Conservation (phyloP, 176 grass and related monocot genomes). For the Aegilops speltoides region DNA sequence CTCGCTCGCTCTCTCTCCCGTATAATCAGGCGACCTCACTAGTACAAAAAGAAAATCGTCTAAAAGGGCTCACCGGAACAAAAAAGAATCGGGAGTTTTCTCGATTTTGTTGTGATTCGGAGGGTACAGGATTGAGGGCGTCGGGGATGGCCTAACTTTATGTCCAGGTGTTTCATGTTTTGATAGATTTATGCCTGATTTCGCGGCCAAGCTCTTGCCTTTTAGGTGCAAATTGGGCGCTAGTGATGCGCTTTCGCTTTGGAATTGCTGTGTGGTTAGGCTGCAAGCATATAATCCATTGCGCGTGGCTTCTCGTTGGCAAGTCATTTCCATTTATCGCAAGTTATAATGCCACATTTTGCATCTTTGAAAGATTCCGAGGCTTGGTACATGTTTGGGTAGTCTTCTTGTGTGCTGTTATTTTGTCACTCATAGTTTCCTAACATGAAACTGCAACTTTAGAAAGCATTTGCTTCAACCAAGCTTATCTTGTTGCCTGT, state of each 20-base stretch:
- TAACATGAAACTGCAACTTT: background rate
- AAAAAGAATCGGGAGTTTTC: background rate
- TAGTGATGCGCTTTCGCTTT: background rate
- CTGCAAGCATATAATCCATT: background rate
- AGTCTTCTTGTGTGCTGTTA: background rate
- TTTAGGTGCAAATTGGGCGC: background rate
- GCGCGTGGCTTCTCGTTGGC: background rate
- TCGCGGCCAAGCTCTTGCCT: slow-evolving; percentile 4
- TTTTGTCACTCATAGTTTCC: background rate
- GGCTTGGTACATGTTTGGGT: background rate
- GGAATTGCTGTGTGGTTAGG: background rate
- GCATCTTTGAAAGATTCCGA: background rate
- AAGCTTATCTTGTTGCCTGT: slow-evolving; percentile 2
- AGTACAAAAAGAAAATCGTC: background rate
- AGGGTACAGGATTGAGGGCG: background rate
- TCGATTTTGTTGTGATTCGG: slow-evolving; percentile 11
- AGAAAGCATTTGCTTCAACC: slow-evolving; percentile 7
- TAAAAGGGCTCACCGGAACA: background rate
- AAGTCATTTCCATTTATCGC: background rate
- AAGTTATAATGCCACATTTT: background rate
- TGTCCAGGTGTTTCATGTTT: background rate
- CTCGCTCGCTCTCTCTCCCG: background rate
- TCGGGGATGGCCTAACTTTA: background rate
- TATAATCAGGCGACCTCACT: background rate
- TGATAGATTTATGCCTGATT: background rate